Evolutionary conservation across 768 basidiomycete genomes (phyloP).

Genomic region (Hebeloma cylindrosporum): DNA sequence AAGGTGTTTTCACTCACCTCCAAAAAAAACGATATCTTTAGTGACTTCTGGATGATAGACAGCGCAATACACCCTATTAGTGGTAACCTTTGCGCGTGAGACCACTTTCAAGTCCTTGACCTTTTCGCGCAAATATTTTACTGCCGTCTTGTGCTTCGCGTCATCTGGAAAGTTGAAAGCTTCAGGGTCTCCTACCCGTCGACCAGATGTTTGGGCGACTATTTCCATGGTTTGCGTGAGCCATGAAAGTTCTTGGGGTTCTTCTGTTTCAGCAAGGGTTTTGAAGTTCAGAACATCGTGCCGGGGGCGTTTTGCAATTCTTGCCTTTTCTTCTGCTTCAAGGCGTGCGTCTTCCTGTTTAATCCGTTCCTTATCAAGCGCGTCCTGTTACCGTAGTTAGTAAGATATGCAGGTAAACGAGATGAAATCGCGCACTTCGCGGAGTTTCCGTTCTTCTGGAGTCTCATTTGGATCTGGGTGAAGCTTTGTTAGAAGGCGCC

Average conservation of each 20-base stretch:
- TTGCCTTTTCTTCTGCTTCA: constrained; percentile 60
- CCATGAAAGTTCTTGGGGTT: constrained; percentile 43
- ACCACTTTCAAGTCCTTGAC: constrained; percentile 62
- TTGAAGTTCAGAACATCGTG: constrained; percentile 62
- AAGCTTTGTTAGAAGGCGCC: constrained; percentile 52
- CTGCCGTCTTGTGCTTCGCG: constrained; percentile 46
- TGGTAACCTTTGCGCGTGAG: constrained; percentile 78
- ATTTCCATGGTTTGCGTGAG: constrained; percentile 47
- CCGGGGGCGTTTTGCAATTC: constrained; percentile 67
- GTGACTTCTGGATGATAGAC: constrained; percentile 78
- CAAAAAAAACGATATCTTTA: constrained; percentile 86
- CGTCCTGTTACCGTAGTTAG: constrained; percentile 35
- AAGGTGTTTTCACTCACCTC: constrained; percentile 46
- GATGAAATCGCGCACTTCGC: constrained; percentile 49
- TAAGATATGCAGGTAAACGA: not conserved
- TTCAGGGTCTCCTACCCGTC: constrained; percentile 45
- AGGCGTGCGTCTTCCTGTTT: constrained; percentile 63
- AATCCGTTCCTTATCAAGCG: constrained; percentile 46
- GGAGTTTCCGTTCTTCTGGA: constrained; percentile 59
- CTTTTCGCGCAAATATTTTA: constrained; percentile 52
- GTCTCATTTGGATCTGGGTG: constrained; percentile 60
- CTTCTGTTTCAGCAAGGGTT: constrained; percentile 53
- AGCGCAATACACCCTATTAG: constrained; percentile 72
- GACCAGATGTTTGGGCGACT: constrained; percentile 35
- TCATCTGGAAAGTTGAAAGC: constrained; percentile 52